These are phyloP conservation scores for Limtongozyma cylindracea DNA, from an alignment of 805 yeast species.

Conservation along the genomic window DNA sequence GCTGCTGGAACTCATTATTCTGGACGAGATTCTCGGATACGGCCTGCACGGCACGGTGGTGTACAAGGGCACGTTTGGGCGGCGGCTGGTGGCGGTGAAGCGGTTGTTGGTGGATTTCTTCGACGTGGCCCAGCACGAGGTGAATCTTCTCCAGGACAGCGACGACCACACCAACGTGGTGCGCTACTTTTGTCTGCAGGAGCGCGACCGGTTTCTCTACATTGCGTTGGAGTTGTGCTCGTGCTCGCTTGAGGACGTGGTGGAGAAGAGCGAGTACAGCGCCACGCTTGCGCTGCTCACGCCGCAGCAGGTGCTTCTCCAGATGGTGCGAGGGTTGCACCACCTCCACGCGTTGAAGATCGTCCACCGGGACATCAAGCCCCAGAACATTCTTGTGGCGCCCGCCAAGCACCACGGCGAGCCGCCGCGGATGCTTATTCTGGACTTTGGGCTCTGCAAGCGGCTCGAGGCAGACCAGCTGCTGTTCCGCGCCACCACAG, in stretches of 20 bases:
- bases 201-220: conserved; percentile 51
- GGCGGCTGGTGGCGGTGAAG: conserved; percentile 88
- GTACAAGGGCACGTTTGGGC: conserved; percentile 71
- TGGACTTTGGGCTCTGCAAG: conserved; percentile 92
- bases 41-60: conserved; percentile 97
- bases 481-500: conserved; percentile 78
- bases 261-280: too few species aligned
- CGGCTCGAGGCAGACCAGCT: conserved; percentile 81
- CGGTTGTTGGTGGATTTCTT: conserved; percentile 82
- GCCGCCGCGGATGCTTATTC: conserved; percentile 45
- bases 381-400: conserved; percentile 78
- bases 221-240: conserved; percentile 85
- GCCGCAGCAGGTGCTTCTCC: conserved; percentile 27
- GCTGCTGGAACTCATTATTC: conserved; percentile 34
- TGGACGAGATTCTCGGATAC: conserved; percentile 66
- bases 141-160: conserved; percentile 66
- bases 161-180: conserved; percentile 94
- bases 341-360: conserved; percentile 77
- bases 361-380: conserved; percentile 87
- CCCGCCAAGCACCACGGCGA: too few species aligned
- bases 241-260: conserved; percentile 68
- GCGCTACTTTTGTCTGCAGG: conserved; percentile 79
- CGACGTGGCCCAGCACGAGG: conserved; percentile 86
- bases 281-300: conserved; percentile 12
- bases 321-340: conserved; percentile 63